A percentile compares a stretch with the other conserved stretches of the same genome.
These are phyloP conservation scores for Fonsecaea monophora DNA, from an alignment of 2,329 filamentous ascomycete genomes.

Conservation along the genomic window DNA sequence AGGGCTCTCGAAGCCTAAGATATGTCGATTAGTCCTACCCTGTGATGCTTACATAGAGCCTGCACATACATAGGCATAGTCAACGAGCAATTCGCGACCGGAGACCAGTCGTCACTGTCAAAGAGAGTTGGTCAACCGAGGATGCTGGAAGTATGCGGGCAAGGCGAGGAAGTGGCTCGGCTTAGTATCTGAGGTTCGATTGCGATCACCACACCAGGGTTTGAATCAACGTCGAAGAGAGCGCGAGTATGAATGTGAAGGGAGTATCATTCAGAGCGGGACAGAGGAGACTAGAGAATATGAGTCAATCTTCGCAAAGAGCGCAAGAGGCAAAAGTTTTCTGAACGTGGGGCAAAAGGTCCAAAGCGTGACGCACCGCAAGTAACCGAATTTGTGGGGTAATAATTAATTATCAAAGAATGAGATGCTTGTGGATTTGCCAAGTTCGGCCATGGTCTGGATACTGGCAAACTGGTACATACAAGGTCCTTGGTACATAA, in stretches of 20 bases:
- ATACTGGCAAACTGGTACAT: too few species aligned
- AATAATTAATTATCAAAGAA: not conserved
- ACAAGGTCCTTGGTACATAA: not conserved
- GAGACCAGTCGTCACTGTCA: not conserved
- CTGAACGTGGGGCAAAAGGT: constrained; percentile 15
- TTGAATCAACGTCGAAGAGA: not conserved
- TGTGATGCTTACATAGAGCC: not conserved
- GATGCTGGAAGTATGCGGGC: not conserved
- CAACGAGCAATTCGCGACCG: not conserved
- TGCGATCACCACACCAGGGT: not conserved
- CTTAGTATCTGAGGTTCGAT: not conserved
- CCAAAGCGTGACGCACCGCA: not conserved
- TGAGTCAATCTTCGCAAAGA: constrained; percentile 14
- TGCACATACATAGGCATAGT: constrained; percentile 29
- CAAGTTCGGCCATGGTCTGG: too few species aligned
- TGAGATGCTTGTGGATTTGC: too few species aligned
- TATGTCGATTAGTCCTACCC: not conserved
- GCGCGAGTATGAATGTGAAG: not conserved
- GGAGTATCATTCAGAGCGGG: not conserved
- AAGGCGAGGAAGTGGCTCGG: not conserved
- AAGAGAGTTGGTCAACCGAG: not conserved
- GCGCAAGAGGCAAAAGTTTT: constrained; percentile 21
- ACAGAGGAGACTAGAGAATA: constrained; percentile 1
- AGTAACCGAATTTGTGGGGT: constrained; percentile 1
- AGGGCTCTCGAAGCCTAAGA: constrained; percentile 56